Evolutionary conservation across 1,284 basidiomycete genomes (phyloP), one percentile per base, ranked within the genome.

Genomic region (Cryptococcus sp.): DNA sequence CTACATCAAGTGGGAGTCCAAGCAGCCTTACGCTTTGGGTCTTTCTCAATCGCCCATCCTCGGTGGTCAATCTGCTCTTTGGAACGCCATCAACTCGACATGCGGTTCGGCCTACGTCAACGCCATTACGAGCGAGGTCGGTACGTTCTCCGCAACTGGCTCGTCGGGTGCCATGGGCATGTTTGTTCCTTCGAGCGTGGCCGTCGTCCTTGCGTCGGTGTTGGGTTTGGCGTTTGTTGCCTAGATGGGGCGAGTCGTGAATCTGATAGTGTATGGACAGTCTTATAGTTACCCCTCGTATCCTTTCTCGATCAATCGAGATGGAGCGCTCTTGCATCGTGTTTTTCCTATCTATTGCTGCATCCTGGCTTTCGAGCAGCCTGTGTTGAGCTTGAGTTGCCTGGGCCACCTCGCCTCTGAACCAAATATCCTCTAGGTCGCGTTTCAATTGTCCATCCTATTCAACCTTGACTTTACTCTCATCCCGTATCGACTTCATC

Each of bases 1-100:
- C 7, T 95, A 86, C 78, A 82, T 88, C 71, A 72, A 75, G 53
- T 92, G 80, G 72, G 85, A 91, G 74, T 79, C 81, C 40, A 68
- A 72, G 51, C 73, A 76, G 39, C 82, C 84, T 1, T 93, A 91
- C 69, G 85, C 78, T 4, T 79, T 84, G 25, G 89, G 90, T 49
- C 62, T 93, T 38, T 47, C 56, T 52, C 76, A 78, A 58, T 86
- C 82, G 62, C 68, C 76, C 28, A 76, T 93, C 53, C 77, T 95
- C 48, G 67, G 75, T 34, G 80, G 79, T 50, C 88, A 93, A 73
- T 50, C 72, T 18, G 65, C 61, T 3, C 78, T 95, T 34, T 91
- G 86, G 79, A 63, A 63, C 28, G 80, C 76, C 47, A 76, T 90
- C 59, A 69, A 74, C 43, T 50, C 55, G n/a, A 76, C 70, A 40